A percentile compares a stretch with the other conserved stretches of the same genome.
Evolutionary conservation across 2,329 filamentous ascomycete genomes (phyloP).

Genomic region (Colletotrichum liaoningense): DNA sequence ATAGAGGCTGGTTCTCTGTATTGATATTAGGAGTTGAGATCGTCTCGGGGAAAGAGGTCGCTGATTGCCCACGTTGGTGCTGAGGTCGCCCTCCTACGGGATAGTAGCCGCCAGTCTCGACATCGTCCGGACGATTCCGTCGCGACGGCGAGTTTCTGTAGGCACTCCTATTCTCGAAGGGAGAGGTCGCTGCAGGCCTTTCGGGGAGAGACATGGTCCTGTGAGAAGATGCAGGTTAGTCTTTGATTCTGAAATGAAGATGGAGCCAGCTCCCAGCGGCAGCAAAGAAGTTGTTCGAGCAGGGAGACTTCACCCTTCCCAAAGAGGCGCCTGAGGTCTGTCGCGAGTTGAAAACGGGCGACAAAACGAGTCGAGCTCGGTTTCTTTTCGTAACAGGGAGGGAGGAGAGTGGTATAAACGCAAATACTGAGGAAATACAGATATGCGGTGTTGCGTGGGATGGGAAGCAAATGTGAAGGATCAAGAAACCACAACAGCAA

Average conservation of each 20-base stretch:
- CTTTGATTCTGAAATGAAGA: not conserved
- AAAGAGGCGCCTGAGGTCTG: conserved; percentile 26
- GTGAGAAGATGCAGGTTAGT: conserved; percentile 32
- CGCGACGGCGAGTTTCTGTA: conserved; percentile 78
- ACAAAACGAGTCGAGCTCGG: conserved; percentile 12
- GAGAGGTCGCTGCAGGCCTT: conserved; percentile 73
- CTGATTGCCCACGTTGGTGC: conserved; percentile 68
- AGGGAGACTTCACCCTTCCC: conserved; percentile 37
- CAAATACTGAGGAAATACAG: not conserved
- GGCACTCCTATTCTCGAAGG: conserved; percentile 69
- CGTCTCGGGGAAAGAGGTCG: conserved; percentile 69
- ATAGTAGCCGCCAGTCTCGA: conserved; percentile 72
- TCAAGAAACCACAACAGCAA: conserved; percentile 14
- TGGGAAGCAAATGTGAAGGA: not conserved
- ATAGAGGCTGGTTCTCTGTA: conserved; percentile 67
- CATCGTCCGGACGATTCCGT: conserved; percentile 73
- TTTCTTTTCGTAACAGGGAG: conserved; percentile 7
- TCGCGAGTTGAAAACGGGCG: conserved; percentile 17
- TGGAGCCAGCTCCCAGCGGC: not conserved
- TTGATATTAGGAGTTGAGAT: conserved; percentile 65
- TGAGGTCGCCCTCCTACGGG: conserved; percentile 54
- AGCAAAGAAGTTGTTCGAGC: not conserved
- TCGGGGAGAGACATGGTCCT: conserved; percentile 71
- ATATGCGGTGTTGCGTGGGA: not conserved
- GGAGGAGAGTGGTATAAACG: not conserved